Base-by-base conservation (phyloP, 2,329 filamentous ascomycete species). In the Sphaceloma murrayae region DNA sequence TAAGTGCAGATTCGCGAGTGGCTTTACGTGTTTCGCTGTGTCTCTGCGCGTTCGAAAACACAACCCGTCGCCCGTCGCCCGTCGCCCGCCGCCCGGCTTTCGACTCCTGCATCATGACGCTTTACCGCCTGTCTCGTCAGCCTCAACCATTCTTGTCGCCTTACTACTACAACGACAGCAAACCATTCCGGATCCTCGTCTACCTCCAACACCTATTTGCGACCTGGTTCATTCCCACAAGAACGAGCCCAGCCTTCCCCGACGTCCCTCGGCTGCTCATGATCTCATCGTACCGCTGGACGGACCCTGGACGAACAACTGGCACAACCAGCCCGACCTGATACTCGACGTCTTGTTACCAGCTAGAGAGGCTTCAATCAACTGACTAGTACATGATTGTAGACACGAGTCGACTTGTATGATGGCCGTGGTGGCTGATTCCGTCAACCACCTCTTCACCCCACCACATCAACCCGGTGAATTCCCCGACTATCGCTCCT, bases 391-490 rank as follows among this genome's bases (percentile, higher is more conserved):
- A 29, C 14, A 34, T 29, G 22, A 18, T 18, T 21, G 19, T 21
- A 45, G 30, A 29, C 22, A 29, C 42, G 11, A 16, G 17, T 45
- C 14, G 16, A 21, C 18, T 45, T 45, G 42, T 34, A 45, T 45
- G 29, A 45, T 45, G 42, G 42, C 42, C 30, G 30, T 77, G 54
- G 66, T 77, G 58, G 63, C 77, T 66, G 85, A 89, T 69, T 79
- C 79, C 68, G 77, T 79, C 66, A 75, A 83, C 63, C 79, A 85
- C 66, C 72, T 79, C 54, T 59, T 59, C 49, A 51, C 51, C 34
- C 54, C 55, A 26, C 48, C 56, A 10, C 43, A 38, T 29, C 36
- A 39, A 22, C 17, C 45, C 22, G 43, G 30, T 19, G 44, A 42
- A 5, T 43, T 33, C 31, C 21, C 46, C 27, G 36, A 45, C 26